Percentiles rank a stretch among this genome's conserved stretches.
Conservation (phyloP, 2,329 filamentous ascomycete genomes). For the Ceratocystis diversiconidia region DNA sequence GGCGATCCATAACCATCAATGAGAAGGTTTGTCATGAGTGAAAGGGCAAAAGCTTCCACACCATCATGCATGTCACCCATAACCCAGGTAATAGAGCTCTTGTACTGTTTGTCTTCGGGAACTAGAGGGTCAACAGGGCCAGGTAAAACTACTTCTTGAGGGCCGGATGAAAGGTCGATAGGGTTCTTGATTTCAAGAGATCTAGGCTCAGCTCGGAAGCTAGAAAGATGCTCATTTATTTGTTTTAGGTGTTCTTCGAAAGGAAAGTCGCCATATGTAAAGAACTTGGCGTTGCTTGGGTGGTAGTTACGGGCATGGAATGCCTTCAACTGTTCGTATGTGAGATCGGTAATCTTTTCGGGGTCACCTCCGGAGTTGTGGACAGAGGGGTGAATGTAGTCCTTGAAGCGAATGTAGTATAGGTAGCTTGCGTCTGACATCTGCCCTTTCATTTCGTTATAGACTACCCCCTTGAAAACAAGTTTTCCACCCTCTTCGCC, state of each 20-base stretch:
- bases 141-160: conserved; percentile 53
- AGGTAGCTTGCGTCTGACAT: conserved; percentile 96
- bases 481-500: conserved; percentile 48
- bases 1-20: conserved; percentile 94
- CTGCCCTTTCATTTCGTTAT: conserved; percentile 99
- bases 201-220: conserved; percentile 54
- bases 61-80: conserved; percentile 71
- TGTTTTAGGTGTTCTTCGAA: conserved; percentile 67
- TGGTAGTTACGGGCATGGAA: conserved; percentile 94
- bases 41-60: conserved; percentile 75
- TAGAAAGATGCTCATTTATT: conserved; percentile 57
- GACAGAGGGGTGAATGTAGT: conserved; percentile 84
- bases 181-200: conserved; percentile 44
- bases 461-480: conserved; percentile 95
- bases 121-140: conserved; percentile 81
- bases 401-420: conserved; percentile 89
- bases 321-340: conserved; percentile 71
- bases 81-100: conserved; percentile 88
- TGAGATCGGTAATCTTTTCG: conserved; percentile 88
- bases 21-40: conserved; percentile 67
- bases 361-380: conserved; percentile 96
- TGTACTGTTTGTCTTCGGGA: conserved; percentile 73
- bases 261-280: conserved; percentile 91
- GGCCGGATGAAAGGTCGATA: conserved; percentile 52
- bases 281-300: conserved; percentile 88